Evolutionary conservation across 75 land plant species (phyloP).

Genomic region (Sequoia sempervirens): DNA sequence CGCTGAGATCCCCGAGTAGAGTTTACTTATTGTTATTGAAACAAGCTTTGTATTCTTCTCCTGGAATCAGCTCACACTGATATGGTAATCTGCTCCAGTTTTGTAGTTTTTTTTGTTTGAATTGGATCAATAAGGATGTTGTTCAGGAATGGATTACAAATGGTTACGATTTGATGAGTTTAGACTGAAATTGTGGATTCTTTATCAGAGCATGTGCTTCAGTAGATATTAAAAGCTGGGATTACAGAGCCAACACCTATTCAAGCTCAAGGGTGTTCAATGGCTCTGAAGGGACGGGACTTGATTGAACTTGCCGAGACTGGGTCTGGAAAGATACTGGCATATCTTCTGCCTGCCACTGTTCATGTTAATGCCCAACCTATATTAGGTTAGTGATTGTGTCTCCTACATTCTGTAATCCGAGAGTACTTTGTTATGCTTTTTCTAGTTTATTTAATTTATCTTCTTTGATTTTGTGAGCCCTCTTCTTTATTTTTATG

Average conservation of each 20-base stretch:
- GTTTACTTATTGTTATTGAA: too few species aligned
- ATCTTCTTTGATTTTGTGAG: neutral
- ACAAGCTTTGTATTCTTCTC: too few species aligned
- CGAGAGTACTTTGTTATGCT: neutral
- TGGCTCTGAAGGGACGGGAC: slow-evolving; percentile 97
- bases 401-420: neutral
- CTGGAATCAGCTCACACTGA: too few species aligned
- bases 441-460: neutral
- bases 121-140: too few species aligned
- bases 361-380: slow-evolving; percentile 99
- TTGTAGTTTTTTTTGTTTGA: too few species aligned
- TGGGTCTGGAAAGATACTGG: slow-evolving; percentile 96
- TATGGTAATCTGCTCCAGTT: too few species aligned
- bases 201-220: slow-evolving; percentile 81
- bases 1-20: too few species aligned
- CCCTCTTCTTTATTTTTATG: neutral
- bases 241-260: slow-evolving; percentile 94
- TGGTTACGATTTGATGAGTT: too few species aligned
- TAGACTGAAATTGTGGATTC: slow-evolving; percentile 1
- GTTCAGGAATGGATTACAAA: too few species aligned
- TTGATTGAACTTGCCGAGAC: slow-evolving; percentile 97
- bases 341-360: slow-evolving; percentile 90
- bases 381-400: slow-evolving; percentile 48
- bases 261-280: slow-evolving; percentile 99
- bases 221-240: slow-evolving; percentile 87